phyloP scores from a whole-genome alignment of 192 early-diverging fungal species.

The Radiomyces spectabilis region DNA sequence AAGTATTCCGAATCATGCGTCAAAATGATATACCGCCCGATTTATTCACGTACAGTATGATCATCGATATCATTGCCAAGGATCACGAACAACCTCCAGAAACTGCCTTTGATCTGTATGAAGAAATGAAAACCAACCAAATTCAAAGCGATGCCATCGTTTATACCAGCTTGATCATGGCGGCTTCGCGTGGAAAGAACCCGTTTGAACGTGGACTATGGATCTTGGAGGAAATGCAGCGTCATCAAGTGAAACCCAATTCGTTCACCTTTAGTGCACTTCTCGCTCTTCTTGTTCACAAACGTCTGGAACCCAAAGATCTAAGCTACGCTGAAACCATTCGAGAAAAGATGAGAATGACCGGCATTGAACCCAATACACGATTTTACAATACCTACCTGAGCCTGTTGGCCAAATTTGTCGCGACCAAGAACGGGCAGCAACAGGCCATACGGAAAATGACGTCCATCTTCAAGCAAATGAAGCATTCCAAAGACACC shows the following conservation, averaged over 20 bases:
- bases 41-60: conserved; percentile 25
- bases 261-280: conserved; percentile 11
- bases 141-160: conserved; percentile 11
- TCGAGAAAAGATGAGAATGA: conserved; percentile 7
- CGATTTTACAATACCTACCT: conserved; percentile 16
- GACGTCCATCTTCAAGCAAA: conserved; percentile 5
- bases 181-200: not conserved
- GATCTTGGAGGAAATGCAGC: conserved; percentile 18
- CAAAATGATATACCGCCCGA: conserved; percentile 8
- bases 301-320: not conserved
- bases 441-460: conserved; percentile 6
- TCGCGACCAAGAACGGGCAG: not conserved
- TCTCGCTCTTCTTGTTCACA: not conserved
- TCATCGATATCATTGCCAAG: conserved; percentile 26
- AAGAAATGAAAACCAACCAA: conserved; percentile 24
- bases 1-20: conserved; percentile 18
- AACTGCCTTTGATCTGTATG: conserved; percentile 13
- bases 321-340: not conserved
- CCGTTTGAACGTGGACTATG: conserved; percentile 1
- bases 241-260: conserved; percentile 8
- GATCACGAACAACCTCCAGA: conserved; percentile 2
- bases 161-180: conserved; percentile 14
- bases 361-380: conserved; percentile 4
- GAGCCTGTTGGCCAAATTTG: conserved; percentile 2
- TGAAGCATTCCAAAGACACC: not conserved